Percentiles rank a stretch among this genome's conserved stretches.
phyloP scores from a whole-genome alignment of 495 filamentous ascomycete genomes.

The Aspergillus leporis region DNA sequence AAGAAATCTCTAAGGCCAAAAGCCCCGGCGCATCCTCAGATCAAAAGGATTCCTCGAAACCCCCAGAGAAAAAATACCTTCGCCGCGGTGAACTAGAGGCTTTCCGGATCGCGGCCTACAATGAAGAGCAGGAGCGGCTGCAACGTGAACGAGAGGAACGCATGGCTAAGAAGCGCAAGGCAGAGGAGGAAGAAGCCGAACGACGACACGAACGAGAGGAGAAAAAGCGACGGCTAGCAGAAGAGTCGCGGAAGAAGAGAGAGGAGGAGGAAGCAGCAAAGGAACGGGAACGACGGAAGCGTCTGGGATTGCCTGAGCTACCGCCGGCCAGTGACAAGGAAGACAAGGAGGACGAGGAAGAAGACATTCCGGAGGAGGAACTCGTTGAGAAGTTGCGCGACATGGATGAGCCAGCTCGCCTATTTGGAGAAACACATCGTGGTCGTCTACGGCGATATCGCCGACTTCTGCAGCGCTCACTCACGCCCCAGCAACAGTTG shows the following conservation, averaged over 20 bases:
- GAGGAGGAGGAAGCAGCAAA: conserved; percentile 66
- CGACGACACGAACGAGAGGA: conserved; percentile 69
- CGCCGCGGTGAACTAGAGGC: conserved; percentile 86
- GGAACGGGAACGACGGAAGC: conserved; percentile 55
- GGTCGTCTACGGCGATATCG: conserved; percentile 69
- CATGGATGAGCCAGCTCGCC: conserved; percentile 65
- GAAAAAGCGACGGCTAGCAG: conserved; percentile 76
- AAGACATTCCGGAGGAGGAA: conserved; percentile 73
- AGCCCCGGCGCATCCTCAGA: conserved; percentile 31
- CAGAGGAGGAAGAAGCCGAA: conserved; percentile 81
- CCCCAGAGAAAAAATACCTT: conserved; percentile 71
- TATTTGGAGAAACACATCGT: conserved; percentile 85
- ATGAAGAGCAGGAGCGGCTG: conserved; percentile 70
- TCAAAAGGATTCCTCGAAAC: conserved; percentile 29
- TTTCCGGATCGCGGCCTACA: conserved; percentile 76
- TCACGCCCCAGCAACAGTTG: conserved; percentile 52
- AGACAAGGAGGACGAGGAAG: conserved; percentile 44
- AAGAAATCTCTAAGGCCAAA: conserved; percentile 82
- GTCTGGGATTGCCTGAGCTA: conserved; percentile 73
- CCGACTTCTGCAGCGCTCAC: conserved; percentile 49
- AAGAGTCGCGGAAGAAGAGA: conserved; percentile 68
- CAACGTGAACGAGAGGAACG: conserved; percentile 67
- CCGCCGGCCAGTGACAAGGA: conserved; percentile 43
- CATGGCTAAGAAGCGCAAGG: conserved; percentile 74
- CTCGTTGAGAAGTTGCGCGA: conserved; percentile 65